Evolutionary conservation across 192 early-diverging fungal genomes (phyloP).

Genomic region (Allomyces arbusculus): DNA sequence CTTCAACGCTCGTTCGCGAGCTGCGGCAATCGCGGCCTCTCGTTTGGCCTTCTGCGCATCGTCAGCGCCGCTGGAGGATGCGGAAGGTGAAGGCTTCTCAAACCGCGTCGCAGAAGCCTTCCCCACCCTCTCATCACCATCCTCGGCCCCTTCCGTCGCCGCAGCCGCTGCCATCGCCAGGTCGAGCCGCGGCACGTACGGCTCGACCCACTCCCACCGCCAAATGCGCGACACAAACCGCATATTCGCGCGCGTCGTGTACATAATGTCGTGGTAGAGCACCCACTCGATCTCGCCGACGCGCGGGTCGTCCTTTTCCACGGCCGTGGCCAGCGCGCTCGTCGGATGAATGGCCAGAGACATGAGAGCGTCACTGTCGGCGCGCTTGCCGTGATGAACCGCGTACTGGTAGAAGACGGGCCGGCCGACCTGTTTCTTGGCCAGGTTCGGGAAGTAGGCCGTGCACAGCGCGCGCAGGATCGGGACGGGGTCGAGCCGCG

Average conservation of each 20-base stretch:
- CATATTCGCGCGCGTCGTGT: slow-evolving; percentile 24
- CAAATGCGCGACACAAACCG: slow-evolving; percentile 16
- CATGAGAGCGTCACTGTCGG: slow-evolving; percentile 7
- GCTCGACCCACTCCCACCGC: slow-evolving; percentile 20
- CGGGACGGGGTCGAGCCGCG: slow-evolving; percentile 11
- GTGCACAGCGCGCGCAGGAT: slow-evolving; percentile 26
- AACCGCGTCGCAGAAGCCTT: too few species aligned
- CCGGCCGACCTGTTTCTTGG: slow-evolving; percentile 22
- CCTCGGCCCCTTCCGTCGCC: too few species aligned
- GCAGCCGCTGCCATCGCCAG: background rate
- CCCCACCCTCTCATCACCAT: too few species aligned
- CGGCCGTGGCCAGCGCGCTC: slow-evolving; percentile 10
- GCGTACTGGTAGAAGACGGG: slow-evolving; percentile 21
- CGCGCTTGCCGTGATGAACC: background rate
- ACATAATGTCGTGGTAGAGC: slow-evolving; percentile 25
- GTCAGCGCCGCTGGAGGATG: too few species aligned
- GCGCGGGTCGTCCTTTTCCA: background rate
- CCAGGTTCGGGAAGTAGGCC: slow-evolving; percentile 26
- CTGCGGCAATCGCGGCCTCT: too few species aligned
- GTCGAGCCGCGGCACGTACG: slow-evolving; percentile 9
- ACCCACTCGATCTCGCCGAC: slow-evolving; percentile 1
- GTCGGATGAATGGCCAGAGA: slow-evolving; percentile 15
- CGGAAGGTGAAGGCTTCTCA: too few species aligned
- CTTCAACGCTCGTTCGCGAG: too few species aligned
- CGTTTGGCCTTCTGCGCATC: too few species aligned